These are phyloP conservation scores for Rosa persica DNA, from an alignment of 306 rosid species.

Conservation along the genomic window DNA sequence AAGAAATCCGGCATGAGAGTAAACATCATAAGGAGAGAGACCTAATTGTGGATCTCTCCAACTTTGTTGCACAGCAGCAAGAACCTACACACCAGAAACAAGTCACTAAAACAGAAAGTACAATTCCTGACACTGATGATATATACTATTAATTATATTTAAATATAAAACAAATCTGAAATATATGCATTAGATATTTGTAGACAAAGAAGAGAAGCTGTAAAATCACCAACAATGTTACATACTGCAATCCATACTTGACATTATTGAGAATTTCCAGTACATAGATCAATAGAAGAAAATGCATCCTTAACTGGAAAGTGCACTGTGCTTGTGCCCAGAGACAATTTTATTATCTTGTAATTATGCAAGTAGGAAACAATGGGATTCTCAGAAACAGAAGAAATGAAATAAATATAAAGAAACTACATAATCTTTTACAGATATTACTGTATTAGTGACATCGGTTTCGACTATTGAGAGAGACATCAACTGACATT, in stretches of 20 bases:
- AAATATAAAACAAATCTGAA: background rate
- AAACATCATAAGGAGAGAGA: constrained; percentile 73
- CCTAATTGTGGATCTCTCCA: constrained; percentile 84
- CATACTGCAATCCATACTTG: background rate
- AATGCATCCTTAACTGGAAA: background rate
- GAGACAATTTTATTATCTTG: background rate
- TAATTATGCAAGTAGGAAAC: background rate
- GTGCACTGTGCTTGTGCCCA: background rate
- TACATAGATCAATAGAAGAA: background rate
- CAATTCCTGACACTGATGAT: constrained; percentile 1
- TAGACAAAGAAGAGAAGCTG: background rate
- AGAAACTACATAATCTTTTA: background rate
- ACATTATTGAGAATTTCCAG: background rate
- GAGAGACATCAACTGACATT: background rate
- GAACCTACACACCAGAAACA: constrained; percentile 57
- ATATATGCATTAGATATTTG: background rate
- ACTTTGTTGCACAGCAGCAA: constrained; percentile 77
- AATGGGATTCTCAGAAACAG: background rate
- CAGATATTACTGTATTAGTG: background rate
- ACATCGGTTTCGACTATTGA: background rate
- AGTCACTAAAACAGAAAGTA: constrained; percentile 21
- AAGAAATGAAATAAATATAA: background rate
- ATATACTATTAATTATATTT: background rate
- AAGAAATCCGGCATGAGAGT: constrained; percentile 78
- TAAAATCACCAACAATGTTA: background rate